phyloP scores from a whole-genome alignment of 805 yeast species.

The Metschnikowia vanudenii region DNA sequence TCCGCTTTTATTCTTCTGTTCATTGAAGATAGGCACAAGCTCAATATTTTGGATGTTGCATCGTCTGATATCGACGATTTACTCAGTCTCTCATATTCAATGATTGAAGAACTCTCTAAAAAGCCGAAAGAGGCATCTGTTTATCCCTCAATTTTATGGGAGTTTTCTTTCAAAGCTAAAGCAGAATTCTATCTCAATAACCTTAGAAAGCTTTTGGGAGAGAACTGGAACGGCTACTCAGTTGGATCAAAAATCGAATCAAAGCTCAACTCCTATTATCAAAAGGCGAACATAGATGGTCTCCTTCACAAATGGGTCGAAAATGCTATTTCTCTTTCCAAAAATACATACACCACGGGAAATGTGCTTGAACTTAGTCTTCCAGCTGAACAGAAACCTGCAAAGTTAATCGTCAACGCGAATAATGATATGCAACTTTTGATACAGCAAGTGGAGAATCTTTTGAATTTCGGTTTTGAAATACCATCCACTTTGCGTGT shows the following conservation, averaged over 20 bases:
- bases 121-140: neutral
- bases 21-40: constrained; percentile 37
- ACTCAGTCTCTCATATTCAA: constrained; percentile 5
- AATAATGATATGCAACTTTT: constrained; percentile 1
- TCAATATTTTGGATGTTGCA: constrained; percentile 31
- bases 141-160: neutral
- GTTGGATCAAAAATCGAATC: constrained; percentile 57
- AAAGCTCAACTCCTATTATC: constrained; percentile 47
- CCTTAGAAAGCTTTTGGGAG: constrained; percentile 30
- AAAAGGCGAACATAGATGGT: constrained; percentile 43
- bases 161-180: constrained; percentile 17
- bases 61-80: constrained; percentile 25
- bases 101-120: neutral
- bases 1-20: constrained; percentile 18
- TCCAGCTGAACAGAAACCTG: neutral
- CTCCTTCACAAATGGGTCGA: constrained; percentile 52
- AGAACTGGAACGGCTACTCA: constrained; percentile 38
- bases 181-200: constrained; percentile 24
- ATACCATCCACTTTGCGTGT: constrained; percentile 54
- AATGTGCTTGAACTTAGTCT: constrained; percentile 3
- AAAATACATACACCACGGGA: neutral
- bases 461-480: constrained; percentile 44
- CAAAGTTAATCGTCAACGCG: constrained; percentile 6
- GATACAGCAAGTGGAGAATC: constrained; percentile 9
- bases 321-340: constrained; percentile 7